Base-by-base conservation (phyloP, 768 basidiomycete species). In the Melanogaster broomeanus region DNA sequence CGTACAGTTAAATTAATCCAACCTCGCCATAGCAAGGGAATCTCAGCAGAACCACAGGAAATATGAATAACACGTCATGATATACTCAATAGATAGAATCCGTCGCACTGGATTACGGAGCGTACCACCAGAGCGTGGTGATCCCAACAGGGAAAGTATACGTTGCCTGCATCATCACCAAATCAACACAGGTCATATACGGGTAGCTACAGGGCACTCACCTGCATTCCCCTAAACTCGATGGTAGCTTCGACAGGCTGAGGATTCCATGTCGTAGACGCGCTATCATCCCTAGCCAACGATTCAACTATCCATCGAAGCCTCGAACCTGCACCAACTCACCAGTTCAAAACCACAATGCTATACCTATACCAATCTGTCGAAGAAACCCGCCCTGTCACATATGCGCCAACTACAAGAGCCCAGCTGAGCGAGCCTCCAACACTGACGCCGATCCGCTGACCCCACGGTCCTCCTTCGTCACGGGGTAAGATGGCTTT, bases 111-210 rank as follows among this genome's bases (percentile, higher is more conserved):
- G 13, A 19, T 25, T 44, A 28, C 11, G 43, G 30, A 27, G 68
- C 75, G 57, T 77, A 80, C 79, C 78, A 80, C 77, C 75, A 77
- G 41, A 80, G 62, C 41, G 79, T 80, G 44, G 78, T 79, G 24
- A 90, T 82, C 24, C 88, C 88, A 13, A 89, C 86, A 2, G 88
- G 87, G 73, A 91, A 91, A 3, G 85, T 87, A 64, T 87, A 87
- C 2, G 73, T 79, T 3, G 87, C 88, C 82, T 80, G 45, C 6
- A 30, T 11, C 9, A 4, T 31, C 27, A 42, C 22, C 3, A 11
- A 25, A 34, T 58, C 28, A 61, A 38, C 25, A 48, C 28, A 3
- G 10, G 11, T 13, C n/a, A 44, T 24, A n/a, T 31, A 40, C 28
- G 22, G 16, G 3, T 35, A 27, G 3, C 5, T 33, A 41, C n/a